phyloP scores from a whole-genome alignment of 495 filamentous ascomycete species.

The Durotheca rogersii region DNA sequence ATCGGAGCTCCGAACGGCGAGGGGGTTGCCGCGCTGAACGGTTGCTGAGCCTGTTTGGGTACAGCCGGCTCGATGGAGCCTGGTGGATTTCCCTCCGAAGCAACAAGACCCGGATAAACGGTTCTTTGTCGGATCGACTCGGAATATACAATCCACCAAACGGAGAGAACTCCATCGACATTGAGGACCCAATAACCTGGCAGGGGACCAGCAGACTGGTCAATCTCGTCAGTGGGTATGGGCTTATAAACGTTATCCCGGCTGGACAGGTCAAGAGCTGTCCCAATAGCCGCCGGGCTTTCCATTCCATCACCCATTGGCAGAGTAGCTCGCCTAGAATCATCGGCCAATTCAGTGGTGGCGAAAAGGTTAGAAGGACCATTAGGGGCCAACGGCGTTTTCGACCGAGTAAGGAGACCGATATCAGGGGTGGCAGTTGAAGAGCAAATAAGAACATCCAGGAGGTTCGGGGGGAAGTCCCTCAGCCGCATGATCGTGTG shows the following conservation, averaged over 20 bases:
- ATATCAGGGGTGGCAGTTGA: slow-evolving; percentile 79
- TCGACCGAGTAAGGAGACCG: slow-evolving; percentile 71
- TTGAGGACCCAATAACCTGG: slow-evolving; percentile 86
- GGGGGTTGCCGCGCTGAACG: slow-evolving; percentile 21
- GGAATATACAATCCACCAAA: slow-evolving; percentile 90
- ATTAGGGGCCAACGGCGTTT: slow-evolving; percentile 60
- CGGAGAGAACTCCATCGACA: slow-evolving; percentile 77
- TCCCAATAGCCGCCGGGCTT: slow-evolving; percentile 78
- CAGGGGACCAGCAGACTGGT: slow-evolving; percentile 75
- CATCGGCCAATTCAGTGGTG: slow-evolving; percentile 69
- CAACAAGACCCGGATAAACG: slow-evolving; percentile 68
- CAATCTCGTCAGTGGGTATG: slow-evolving; percentile 70
- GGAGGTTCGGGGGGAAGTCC: slow-evolving; percentile 74
- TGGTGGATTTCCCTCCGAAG: slow-evolving; percentile 38
- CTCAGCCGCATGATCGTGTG: slow-evolving; percentile 73
- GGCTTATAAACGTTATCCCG: slow-evolving; percentile 77
- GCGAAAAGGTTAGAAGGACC: slow-evolving; percentile 69
- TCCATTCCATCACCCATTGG: slow-evolving; percentile 62
- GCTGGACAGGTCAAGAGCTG: slow-evolving; percentile 77
- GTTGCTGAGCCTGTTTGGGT: slow-evolving; percentile 35
- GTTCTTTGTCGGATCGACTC: slow-evolving; percentile 75
- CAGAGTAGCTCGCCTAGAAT: slow-evolving; percentile 73
- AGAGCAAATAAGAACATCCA: slow-evolving; percentile 76
- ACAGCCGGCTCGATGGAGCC: slow-evolving; percentile 25
- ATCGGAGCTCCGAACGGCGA: slow-evolving; percentile 38